Percentiles rank a stretch among this genome's conserved stretches.
Evolutionary conservation across 495 filamentous ascomycete species (phyloP).

Genomic region (Viridothelium virens): DNA sequence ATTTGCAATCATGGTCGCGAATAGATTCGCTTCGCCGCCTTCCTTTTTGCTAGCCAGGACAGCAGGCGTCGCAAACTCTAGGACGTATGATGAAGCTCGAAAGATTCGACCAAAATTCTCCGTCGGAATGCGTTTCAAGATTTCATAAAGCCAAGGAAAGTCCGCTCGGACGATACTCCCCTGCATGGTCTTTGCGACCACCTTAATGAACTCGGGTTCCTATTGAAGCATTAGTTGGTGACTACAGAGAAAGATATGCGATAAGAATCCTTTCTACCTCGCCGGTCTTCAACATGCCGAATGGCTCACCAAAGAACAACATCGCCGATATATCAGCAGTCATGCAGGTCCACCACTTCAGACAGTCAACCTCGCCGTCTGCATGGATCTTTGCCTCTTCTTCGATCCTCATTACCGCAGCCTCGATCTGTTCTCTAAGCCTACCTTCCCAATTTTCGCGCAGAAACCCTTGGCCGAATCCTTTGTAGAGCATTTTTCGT

Average conservation of each 20-base stretch:
- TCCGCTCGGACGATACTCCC: constrained; percentile 20
- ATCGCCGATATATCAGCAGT: constrained; percentile 50
- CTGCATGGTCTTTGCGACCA: constrained; percentile 15
- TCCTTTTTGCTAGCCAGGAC: constrained; percentile 13
- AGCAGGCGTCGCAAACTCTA: constrained; percentile 16
- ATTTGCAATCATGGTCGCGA: constrained; percentile 20
- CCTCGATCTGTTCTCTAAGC: constrained; percentile 13
- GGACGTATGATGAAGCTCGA: constrained; percentile 4
- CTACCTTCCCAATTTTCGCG: constrained; percentile 20
- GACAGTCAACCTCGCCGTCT: constrained; percentile 37
- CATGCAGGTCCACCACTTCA: constrained; percentile 53
- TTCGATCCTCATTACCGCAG: constrained; percentile 18
- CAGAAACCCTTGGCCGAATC: constrained; percentile 19
- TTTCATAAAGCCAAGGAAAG: constrained; percentile 14
- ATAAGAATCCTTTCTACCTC: constrained; percentile 28
- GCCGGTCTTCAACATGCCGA: constrained; percentile 47
- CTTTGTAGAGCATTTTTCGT: constrained; percentile 15
- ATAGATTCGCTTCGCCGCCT: constrained; percentile 13
- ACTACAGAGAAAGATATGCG: not conserved
- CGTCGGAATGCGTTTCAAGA: constrained; percentile 16
- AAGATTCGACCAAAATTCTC: constrained; percentile 11
- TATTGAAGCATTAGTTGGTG: not conserved
- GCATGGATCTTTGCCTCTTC: not conserved
- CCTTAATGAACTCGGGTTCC: constrained; percentile 17
- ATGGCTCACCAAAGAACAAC: constrained; percentile 52